Evolutionary conservation across 176 grass and related monocot genomes (phyloP), one percentile per base, ranked within the genome.

Genomic region (Oropetium thomaeum): DNA sequence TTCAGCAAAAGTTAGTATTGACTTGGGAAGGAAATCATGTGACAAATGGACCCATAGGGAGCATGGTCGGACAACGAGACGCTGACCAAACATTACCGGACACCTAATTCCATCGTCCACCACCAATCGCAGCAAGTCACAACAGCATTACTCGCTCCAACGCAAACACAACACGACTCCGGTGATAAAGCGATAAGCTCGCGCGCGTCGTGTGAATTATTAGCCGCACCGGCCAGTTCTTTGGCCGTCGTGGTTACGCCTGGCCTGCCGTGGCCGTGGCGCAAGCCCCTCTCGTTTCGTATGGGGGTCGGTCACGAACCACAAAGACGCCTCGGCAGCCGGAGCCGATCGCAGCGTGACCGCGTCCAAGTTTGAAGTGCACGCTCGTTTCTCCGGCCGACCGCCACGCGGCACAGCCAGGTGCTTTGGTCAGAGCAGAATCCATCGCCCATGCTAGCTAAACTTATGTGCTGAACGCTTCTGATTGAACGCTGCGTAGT

Each of bases 391-490:
- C 17, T 19, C 45, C 16, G 45, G 15, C 17, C 45, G 45, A 5
- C 45, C 16, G 11, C 11, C 41, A n/a, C n/a, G n/a, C 10, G 16
- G n/a, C n/a, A 10, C n/a, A 10, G 19, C n/a, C n/a, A n/a, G n/a
- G 53, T 28, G 70, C 51, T 63, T n/a, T 28, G 10, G 64, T 75
- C 53, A 69, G 42, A 42, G 20, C 65, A 22, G 33, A 33, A 53
- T 41, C 72, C 39, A 23, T 65, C 79, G 63, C 73, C 73, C 79
- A 78, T 87, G 79, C 79, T 49, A 35, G 79, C 79, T 49, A 35
- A 63, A 48, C 41, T 31, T 4, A 40, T 29, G 37, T 5, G 54
- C 28, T 63, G 35, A 39, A 29, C 58, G 39, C 8, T 20, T 22
- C 15, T 27, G 7, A 33, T 70, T 45, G 61, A 29, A 3, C 27